A percentile compares a stretch with the other conserved stretches of the same genome.
Conservation (phyloP, 2,329 filamentous ascomycete species). For the Aspergillus sp. region DNA sequence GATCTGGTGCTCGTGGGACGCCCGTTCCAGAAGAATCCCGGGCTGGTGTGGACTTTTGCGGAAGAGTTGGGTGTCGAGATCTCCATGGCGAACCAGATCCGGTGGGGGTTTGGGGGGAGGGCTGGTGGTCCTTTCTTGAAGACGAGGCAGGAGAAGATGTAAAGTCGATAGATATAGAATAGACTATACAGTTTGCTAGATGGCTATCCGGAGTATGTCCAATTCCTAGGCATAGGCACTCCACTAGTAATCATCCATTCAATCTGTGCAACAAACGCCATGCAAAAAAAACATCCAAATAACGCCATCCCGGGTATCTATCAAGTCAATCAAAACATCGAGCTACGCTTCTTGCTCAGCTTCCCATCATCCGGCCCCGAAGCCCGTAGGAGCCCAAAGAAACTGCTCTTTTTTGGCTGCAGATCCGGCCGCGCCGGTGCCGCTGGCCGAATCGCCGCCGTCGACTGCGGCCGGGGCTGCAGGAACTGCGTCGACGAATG, state of each 20-base stretch:
- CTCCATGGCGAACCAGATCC: slow-evolving; percentile 62
- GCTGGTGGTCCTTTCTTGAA: not conserved
- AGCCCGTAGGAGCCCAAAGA: slow-evolving; percentile 34
- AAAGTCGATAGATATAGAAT: not conserved
- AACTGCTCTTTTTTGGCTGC: slow-evolving; percentile 35
- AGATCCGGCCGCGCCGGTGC: slow-evolving; percentile 6
- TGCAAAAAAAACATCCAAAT: no score
- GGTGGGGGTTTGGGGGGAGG: slow-evolving; percentile 43
- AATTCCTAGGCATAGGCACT: no score
- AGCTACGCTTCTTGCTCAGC: slow-evolving; percentile 38
- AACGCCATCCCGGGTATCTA: no score
- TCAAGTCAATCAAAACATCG: slow-evolving; percentile 39
- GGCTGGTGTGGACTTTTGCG: slow-evolving; percentile 64
- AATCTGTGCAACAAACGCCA: no score
- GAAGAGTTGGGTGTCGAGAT: slow-evolving; percentile 62
- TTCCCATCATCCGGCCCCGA: slow-evolving; percentile 28
- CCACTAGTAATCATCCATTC: no score
- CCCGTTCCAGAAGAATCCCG: slow-evolving; percentile 73
- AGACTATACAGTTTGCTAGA: no score
- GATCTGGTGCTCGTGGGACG: slow-evolving; percentile 68
- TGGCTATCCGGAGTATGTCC: no score
- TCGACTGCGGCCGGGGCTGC: slow-evolving; percentile 5
- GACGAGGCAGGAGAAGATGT: not conserved
- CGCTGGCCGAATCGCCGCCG: no score
- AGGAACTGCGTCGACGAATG: slow-evolving; percentile 14